Conservation (phyloP, 1,284 basidiomycete genomes). For the Coniophora puteana region DNA sequence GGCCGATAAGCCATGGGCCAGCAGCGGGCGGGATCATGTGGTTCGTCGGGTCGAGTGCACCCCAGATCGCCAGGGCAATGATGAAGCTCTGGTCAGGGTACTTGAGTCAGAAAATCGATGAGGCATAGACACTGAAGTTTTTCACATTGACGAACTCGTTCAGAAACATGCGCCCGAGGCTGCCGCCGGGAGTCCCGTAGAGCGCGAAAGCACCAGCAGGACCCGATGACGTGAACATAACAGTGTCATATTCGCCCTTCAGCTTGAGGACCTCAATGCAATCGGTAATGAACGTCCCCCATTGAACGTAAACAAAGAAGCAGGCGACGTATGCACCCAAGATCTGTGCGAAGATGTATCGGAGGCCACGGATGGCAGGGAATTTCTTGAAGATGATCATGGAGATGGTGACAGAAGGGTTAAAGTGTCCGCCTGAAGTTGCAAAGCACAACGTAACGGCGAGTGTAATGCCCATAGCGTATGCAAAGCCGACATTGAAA, state of each 20-base stretch:
- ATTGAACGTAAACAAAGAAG: slow-evolving; percentile 58
- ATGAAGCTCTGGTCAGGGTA: slow-evolving; percentile 53
- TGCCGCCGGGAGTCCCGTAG: slow-evolving; percentile 44
- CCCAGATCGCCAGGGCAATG: slow-evolving; percentile 56
- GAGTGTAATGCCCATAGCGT: slow-evolving; percentile 59
- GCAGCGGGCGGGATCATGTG: slow-evolving; percentile 49
- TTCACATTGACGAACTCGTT: slow-evolving; percentile 64
- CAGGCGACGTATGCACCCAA: slow-evolving; percentile 61
- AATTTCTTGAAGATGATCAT: slow-evolving; percentile 52
- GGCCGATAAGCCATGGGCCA: slow-evolving; percentile 48
- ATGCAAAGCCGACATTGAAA: slow-evolving; percentile 60
- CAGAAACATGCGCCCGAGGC: slow-evolving; percentile 51
- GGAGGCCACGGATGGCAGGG: slow-evolving; percentile 32
- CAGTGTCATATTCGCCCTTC: slow-evolving; percentile 35
- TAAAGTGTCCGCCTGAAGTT: slow-evolving; percentile 65
- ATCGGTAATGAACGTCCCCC: slow-evolving; percentile 46
- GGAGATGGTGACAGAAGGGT: slow-evolving; percentile 56
- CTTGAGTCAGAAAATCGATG: slow-evolving; percentile 5
- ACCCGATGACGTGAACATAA: slow-evolving; percentile 57
- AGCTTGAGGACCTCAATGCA: slow-evolving; percentile 32
- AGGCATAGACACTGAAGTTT: not conserved
- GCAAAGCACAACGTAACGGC: slow-evolving; percentile 49
- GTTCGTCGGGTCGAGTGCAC: slow-evolving; percentile 60
- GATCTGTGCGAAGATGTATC: slow-evolving; percentile 63
- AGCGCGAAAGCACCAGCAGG: slow-evolving; percentile 63